Conservation (phyloP, 169 alveolate genomes). For the Plasmodium yoelii region DNA sequence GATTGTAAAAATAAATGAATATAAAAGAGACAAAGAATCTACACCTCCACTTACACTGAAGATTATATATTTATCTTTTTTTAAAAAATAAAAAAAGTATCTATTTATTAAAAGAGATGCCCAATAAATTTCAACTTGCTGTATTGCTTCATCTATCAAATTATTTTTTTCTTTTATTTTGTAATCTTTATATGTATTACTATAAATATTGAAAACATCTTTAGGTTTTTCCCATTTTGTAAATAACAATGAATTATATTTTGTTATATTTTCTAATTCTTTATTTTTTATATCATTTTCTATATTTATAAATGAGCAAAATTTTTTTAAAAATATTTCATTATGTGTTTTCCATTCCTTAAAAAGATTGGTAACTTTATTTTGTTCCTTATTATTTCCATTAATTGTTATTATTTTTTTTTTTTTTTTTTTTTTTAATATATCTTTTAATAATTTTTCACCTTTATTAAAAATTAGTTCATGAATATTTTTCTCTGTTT, state of each 20-base stretch:
- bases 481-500: no score
- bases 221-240: neutral
- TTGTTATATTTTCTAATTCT: conserved; percentile 23
- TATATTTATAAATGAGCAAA: conserved; percentile 26
- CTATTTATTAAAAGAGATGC: conserved; percentile 5
- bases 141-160: conserved; percentile 1
- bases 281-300: conserved; percentile 32
- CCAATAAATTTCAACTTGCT: conserved; percentile 62
- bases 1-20: conserved; percentile 50
- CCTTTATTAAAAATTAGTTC: no score
- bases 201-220: neutral
- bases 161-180: neutral
- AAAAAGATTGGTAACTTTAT: neutral
- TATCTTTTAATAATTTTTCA: no score
- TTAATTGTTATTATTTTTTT: neutral
- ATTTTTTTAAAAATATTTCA: conserved; percentile 8
- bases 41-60: conserved; percentile 73
- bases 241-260: neutral
- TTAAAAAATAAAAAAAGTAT: conserved; percentile 38
- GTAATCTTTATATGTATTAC: neutral
- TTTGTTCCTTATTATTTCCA: neutral
- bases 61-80: conserved; percentile 34
- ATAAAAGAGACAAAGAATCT: conserved; percentile 43
- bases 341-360: no score
- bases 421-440: neutral